Evolutionary conservation across 208 protist genomes (phyloP), one percentile per base, ranked within the genome.

Genomic region (Naegleria lovaniensis): DNA sequence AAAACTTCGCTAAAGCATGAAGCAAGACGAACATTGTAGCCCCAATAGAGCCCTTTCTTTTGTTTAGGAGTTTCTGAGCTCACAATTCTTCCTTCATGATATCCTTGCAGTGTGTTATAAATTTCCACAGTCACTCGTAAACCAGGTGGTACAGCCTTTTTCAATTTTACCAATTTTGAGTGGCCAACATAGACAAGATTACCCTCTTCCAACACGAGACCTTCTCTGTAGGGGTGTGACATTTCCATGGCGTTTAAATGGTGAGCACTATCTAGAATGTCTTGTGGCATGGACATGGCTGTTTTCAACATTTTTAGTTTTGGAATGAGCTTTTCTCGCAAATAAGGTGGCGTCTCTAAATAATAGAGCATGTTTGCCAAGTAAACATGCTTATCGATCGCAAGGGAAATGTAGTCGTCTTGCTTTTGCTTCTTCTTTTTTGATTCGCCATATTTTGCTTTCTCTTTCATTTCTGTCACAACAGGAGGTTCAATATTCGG

Each of bases 1-100:
- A 88, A 58, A 13, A 58, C 19, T 88, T 48, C 41, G 33, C 85
- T 88, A 6, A 88, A 58, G 58, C 41, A 40, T 7, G 19, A 40
- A 0, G 41, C 85, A 11, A 88, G 29, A 58, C 85, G 39, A 58
- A 88, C 85, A 88, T 39, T 58, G 22, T 88, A 88, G 51, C 85
- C 85, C 85, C 85, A 88, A 38, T 88, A 88, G 11, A 88, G 6
- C 5, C 85, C 85, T 58, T 88, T 33, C n/a, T 88, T 88, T 58
- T 88, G 22, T 87, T 87, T 87, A 38, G 85, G 85, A 33, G 7
- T 29, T 36, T 51, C 11, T 36, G 41, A 58, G n/a, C 41, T 58
- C 33, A 88, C 85, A 58, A 88, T 39, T 58, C 33, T 88, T 5
- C 85, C 85, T 1, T 58, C 15, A 36, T 52, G 33, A 33, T 52